Evolutionary conservation across 1,284 basidiomycete species (phyloP), one percentile per base, ranked within the genome.

Genomic region (Cryptococcus floricola): DNA sequence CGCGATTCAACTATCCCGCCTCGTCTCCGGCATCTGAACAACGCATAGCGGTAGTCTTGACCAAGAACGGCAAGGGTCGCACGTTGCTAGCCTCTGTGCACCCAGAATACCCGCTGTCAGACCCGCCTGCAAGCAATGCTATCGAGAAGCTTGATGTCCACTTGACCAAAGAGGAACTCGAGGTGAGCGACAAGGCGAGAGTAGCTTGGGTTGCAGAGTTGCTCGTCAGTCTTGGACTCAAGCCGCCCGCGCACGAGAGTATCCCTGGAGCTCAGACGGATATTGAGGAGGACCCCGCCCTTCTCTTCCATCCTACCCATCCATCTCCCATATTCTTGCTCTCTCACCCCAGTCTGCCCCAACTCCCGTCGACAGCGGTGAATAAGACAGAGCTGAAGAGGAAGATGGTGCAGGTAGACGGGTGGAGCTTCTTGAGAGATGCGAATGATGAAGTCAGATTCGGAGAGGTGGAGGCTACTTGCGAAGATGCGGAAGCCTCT

Each of bases 391-490:
- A 57, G 6, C 53, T 71, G 12, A 50, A 57, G 51, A 56, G 48
- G 19, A 71, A 70, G 56, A 51, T 71, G 56, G 52, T 42, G n/a
- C 34, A 54, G 14, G 60, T 48, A 2, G 59, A 71, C 18, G 71
- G 64, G 13, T 79, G 23, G 56, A 43, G 53, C 37, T 49, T 63
- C 16, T 75, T 87, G 55, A 74, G 81, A 59, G 88, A 89, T 63
- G 74, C 76, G 2, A 82, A 84, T 59, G 89, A 95, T 70, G 84
- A 81, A 8, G 86, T 95, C 68, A 76, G 80, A 39, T 64, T 86
- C 88, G 61, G 81, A 82, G 50, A 64, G 69, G 18, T 73, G 76
- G 47, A 58, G 46, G n/a, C 55, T 23, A 25, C 61, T 19, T 28
- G 56, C 13, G 4, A 60, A 68, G 38, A 37, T 3, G 37, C 9